Conservation (phyloP, 257 asterid genomes). For the Eucommia ulmoides region DNA sequence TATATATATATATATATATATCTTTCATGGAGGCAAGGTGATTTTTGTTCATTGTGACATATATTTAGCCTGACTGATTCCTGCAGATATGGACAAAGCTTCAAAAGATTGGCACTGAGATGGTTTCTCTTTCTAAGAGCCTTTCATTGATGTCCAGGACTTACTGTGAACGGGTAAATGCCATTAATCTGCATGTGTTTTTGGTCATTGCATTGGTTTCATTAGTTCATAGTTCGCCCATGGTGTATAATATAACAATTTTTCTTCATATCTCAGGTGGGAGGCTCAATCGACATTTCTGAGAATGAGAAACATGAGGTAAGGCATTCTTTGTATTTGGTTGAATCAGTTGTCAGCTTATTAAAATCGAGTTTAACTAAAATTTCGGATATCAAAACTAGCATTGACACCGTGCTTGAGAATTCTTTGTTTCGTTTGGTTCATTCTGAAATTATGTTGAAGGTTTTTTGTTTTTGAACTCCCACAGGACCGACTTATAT, state of each 20-base stretch:
- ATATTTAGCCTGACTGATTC: slow-evolving; percentile 5
- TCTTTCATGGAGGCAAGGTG: not conserved
- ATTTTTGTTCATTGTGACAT: not conserved
- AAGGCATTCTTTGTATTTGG: not conserved
- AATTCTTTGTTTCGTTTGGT: too few species aligned
- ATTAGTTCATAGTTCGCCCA: not conserved
- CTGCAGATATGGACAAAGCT: slow-evolving; percentile 62
- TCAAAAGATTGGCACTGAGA: slow-evolving; percentile 48
- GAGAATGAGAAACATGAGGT: too few species aligned
- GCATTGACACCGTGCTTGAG: too few species aligned
- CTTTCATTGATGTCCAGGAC: slow-evolving; percentile 45
- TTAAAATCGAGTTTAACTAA: not conserved
- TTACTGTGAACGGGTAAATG: slow-evolving; percentile 54
- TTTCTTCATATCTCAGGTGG: not conserved
- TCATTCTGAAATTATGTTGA: too few species aligned
- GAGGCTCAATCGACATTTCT: too few species aligned
- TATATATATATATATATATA: too few species aligned
- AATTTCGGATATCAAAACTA: not conserved
- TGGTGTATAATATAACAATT: too few species aligned
- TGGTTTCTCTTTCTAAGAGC: slow-evolving; percentile 45
- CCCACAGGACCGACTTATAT: not conserved
- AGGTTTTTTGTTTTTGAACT: not conserved
- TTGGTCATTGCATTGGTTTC: not conserved
- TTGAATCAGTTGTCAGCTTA: not conserved
- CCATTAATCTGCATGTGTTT: not conserved